These are phyloP conservation scores for Diplodia intermedia DNA, from an alignment of 2,329 filamentous ascomycete genomes.

Conservation along the genomic window DNA sequence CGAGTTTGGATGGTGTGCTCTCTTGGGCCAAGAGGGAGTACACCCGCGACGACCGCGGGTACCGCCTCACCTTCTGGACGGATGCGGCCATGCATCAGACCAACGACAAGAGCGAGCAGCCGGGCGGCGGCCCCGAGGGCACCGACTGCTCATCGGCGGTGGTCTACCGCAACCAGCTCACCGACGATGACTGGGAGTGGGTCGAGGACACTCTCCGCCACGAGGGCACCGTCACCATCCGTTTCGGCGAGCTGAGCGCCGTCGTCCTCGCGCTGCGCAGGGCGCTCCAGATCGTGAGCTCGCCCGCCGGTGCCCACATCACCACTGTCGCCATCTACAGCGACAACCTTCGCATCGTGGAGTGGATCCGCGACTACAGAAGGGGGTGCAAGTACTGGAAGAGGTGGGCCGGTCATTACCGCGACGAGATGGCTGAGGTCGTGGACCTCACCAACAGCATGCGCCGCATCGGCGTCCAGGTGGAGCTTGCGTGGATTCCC, in stretches of 20 bases:
- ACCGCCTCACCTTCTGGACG: background rate
- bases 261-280: background rate
- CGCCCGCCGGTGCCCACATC: background rate
- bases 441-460: background rate
- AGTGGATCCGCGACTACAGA: background rate
- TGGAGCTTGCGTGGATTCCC: slow-evolving; percentile 13
- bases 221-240: background rate
- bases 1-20: background rate
- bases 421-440: background rate
- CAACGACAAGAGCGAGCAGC: background rate
- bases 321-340: background rate
- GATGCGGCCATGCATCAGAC: background rate
- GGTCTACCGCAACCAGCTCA: background rate
- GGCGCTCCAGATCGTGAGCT: background rate
- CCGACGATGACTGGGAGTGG: background rate
- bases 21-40: background rate
- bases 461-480: background rate
- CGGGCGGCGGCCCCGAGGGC: background rate
- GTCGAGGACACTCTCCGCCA: background rate
- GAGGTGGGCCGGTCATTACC: background rate
- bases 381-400: background rate
- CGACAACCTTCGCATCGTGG: slow-evolving; percentile 1
- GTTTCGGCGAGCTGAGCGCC: slow-evolving; percentile 2
- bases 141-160: background rate
- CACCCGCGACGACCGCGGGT: background rate